A percentile compares a stretch with the other conserved stretches of the same genome.
These are phyloP conservation scores for Dissophora globulifera DNA, from an alignment of 192 early-diverging fungal genomes.

Conservation along the genomic window DNA sequence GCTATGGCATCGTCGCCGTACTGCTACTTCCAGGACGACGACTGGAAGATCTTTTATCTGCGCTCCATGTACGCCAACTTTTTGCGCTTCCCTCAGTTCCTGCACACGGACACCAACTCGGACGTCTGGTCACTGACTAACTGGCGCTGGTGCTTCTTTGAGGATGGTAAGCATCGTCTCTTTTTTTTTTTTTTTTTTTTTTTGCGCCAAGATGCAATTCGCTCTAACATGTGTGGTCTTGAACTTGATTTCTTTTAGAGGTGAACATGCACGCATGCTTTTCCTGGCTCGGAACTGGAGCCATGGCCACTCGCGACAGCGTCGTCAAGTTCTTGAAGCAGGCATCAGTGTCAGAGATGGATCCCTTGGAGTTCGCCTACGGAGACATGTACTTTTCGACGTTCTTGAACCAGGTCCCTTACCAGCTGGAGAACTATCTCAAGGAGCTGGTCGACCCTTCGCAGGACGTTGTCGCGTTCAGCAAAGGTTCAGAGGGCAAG, in stretches of 20 bases:
- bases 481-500: constrained; percentile 52
- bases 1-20: constrained; percentile 62
- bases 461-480: constrained; percentile 54
- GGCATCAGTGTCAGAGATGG: constrained; percentile 57
- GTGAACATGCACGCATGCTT: constrained; percentile 64
- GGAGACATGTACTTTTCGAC: constrained; percentile 67
- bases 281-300: constrained; percentile 61
- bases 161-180: constrained; percentile 55
- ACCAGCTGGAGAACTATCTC: constrained; percentile 61
- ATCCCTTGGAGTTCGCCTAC: constrained; percentile 59
- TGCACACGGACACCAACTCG: constrained; percentile 64
- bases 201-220: too few relatives aligned
- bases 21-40: constrained; percentile 70
- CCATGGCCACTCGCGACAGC: constrained; percentile 59
- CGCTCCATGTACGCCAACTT: constrained; percentile 68
- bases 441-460: constrained; percentile 47
- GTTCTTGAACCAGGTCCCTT: constrained; percentile 65
- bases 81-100: constrained; percentile 60
- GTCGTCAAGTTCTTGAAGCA: constrained; percentile 61
- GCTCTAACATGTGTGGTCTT: too few relatives aligned
- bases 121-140: constrained; percentile 60
- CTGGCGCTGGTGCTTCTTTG: constrained; percentile 67
- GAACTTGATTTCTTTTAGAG: too few relatives aligned
- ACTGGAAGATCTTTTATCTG: constrained; percentile 57
- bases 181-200: constrained; percentile 1